Evolutionary conservation across 2,329 filamentous ascomycete genomes (phyloP).

Genomic region (Phialemonium atrogriseum): DNA sequence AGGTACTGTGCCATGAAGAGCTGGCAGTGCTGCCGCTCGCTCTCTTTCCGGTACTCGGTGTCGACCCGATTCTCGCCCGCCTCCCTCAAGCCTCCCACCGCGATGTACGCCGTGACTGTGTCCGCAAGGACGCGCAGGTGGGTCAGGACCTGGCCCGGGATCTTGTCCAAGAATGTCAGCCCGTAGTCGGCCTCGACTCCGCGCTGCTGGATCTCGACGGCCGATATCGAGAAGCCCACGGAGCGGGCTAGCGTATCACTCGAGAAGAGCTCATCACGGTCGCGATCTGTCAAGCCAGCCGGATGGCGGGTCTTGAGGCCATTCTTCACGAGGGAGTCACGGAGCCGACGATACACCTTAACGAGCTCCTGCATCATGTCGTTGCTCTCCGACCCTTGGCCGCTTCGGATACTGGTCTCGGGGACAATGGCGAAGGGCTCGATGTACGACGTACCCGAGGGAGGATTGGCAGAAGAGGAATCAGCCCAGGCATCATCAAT

Average conservation of each 20-base stretch:
- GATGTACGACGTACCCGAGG: constrained; percentile 31
- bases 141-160: constrained; percentile 75
- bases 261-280: constrained; percentile 36
- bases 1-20: constrained; percentile 59
- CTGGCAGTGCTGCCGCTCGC: constrained; percentile 65
- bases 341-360: constrained; percentile 51
- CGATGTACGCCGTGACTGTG: constrained; percentile 77
- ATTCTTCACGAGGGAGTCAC: constrained; percentile 50
- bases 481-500: constrained; percentile 35
- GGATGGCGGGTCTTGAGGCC: constrained; percentile 33
- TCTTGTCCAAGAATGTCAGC: constrained; percentile 70
- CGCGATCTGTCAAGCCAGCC: constrained; percentile 20
- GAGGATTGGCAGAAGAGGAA: constrained; percentile 19
- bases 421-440: constrained; percentile 30
- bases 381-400: constrained; percentile 18
- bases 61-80: constrained; percentile 53
- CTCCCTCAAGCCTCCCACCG: constrained; percentile 61
- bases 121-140: constrained; percentile 84
- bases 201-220: constrained; percentile 85
- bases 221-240: constrained; percentile 78
- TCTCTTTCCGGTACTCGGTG: constrained; percentile 58
- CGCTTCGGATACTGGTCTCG: constrained; percentile 4
- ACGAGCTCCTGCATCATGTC: constrained; percentile 45
- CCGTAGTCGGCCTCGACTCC: constrained; percentile 68
- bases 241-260: constrained; percentile 55